phyloP scores from a whole-genome alignment of 371 early-diverging fungal genomes.

The Mortierella sp. region DNA sequence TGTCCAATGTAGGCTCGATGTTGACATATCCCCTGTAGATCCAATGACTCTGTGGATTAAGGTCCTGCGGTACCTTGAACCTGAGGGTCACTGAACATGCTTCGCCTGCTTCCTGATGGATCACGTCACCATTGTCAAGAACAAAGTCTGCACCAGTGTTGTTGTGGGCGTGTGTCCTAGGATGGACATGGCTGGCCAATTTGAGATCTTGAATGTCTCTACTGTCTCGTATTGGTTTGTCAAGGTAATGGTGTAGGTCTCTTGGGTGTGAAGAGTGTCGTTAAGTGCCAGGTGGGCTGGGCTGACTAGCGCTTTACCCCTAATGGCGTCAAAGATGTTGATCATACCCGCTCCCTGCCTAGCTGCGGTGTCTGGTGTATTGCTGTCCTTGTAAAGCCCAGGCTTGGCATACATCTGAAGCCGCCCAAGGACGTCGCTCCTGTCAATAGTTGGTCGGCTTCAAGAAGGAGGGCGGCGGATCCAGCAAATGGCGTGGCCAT shows the following conservation, averaged over 20 bases:
- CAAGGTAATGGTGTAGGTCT: constrained; percentile 61
- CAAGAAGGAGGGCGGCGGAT: constrained; percentile 68
- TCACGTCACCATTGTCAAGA: background rate
- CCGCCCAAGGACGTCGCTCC: constrained; percentile 12
- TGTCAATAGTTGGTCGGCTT: constrained; percentile 38
- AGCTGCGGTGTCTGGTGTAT: constrained; percentile 56
- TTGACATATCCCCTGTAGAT: constrained; percentile 43
- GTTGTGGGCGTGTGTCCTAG: constrained; percentile 54
- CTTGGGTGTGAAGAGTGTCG: constrained; percentile 59
- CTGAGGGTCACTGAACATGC: constrained; percentile 7
- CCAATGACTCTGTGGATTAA: constrained; percentile 31
- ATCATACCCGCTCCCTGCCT: constrained; percentile 82
- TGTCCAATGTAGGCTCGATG: constrained; percentile 19
- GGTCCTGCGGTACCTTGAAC: constrained; percentile 16
- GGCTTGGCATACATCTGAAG: constrained; percentile 35
- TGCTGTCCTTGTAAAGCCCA: constrained; percentile 42
- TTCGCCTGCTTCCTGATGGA: constrained; percentile 16
- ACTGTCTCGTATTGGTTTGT: constrained; percentile 64
- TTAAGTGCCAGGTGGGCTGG: constrained; percentile 75
- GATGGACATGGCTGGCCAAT: constrained; percentile 58
- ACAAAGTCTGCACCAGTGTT: constrained; percentile 11
- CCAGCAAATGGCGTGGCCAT: constrained; percentile 85
- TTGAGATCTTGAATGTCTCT: constrained; percentile 61
- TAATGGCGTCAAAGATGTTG: constrained; percentile 68
- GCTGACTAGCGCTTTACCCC: constrained; percentile 58